A percentile compares a stretch with the other conserved stretches of the same genome.
Evolutionary conservation across 805 yeast genomes (phyloP).

Genomic region (Yamadazyma phyllophila): DNA sequence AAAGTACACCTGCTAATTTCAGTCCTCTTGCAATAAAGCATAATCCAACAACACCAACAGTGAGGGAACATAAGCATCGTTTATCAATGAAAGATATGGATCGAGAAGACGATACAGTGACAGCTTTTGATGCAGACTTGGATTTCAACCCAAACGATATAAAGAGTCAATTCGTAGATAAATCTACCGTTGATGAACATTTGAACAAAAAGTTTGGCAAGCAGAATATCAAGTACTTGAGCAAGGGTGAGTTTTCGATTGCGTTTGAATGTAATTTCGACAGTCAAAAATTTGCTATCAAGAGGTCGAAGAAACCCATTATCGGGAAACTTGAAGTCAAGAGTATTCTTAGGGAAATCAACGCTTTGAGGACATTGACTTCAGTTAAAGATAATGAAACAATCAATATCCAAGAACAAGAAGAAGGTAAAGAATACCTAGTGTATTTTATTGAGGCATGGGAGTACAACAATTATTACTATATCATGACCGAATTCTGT

Average conservation of each 20-base stretch:
- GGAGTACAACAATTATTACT: conserved; percentile 73
- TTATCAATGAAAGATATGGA: too few relatives aligned
- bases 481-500: conserved; percentile 92
- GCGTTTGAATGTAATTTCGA: conserved; percentile 81
- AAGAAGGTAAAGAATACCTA: conserved; percentile 73
- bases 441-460: conserved; percentile 80
- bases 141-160: neutral
- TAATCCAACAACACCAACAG: conserved; percentile 6
- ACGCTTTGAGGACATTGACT: conserved; percentile 50
- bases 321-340: conserved; percentile 51
- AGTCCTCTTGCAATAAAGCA: conserved; percentile 5
- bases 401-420: conserved; percentile 35
- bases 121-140: neutral
- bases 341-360: conserved; percentile 73
- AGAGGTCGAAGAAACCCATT: conserved; percentile 71
- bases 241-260: conserved; percentile 84
- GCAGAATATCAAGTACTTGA: conserved; percentile 63
- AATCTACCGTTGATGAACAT: conserved; percentile 37
- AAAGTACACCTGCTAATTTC: conserved; percentile 28
- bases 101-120: neutral
- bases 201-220: conserved; percentile 50
- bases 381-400: conserved; percentile 37
- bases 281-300: conserved; percentile 76
- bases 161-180: conserved; percentile 1
- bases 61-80: neutral